Base-by-base conservation (phyloP, 2,329 filamentous ascomycete species). In the Ascochyta lentis region DNA sequence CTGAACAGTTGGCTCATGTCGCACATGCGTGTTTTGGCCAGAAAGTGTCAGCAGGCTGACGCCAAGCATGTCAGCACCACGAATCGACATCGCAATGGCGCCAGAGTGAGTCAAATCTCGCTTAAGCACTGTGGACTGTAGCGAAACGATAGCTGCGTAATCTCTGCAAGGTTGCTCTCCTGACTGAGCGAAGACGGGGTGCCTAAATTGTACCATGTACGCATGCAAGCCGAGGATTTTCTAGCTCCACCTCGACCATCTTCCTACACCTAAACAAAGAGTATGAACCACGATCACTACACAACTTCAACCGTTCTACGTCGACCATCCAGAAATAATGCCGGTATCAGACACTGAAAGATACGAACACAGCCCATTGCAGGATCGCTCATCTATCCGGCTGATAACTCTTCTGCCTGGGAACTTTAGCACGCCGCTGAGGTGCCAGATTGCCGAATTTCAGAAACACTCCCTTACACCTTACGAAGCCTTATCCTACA, bases 401-500 rank as follows among this genome's bases (percentile, higher is more conserved):
- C 12, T 54, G 9, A 6, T 58, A 31, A 49, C 26, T 1, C 49
- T 58, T 8, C 26, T 49, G 13, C 55, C 49, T 23, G 55, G 49
- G 13, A 15, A 23, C n/a, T 7, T 8, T n/a, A 35, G 35, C 3
- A 44, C 33, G 15, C 35, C 49, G 5, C 29, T 57, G 6, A 37
- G 23, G 13, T 49, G 54, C n/a, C 35, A 43, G 4, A 42, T 53
- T 8, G 10, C 16, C 6, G 45, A 58, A 29, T 3, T 38, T 9
- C 12, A 39, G 3, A 6, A 33, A 8, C 10, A 13, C 15, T 22
- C 16, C n/a, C 2, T n/a, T 6, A 22, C 37, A 6, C 22, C 22
- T 8, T 58, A 45, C 15, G 56, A 58, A 35, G 56, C 46, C n/a
- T 22, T 54, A 6, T 58, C 50, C 12, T 58, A 58, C 22, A 29